Base-by-base conservation (phyloP, 257 asterid species). In the Penstemon davidsonii region DNA sequence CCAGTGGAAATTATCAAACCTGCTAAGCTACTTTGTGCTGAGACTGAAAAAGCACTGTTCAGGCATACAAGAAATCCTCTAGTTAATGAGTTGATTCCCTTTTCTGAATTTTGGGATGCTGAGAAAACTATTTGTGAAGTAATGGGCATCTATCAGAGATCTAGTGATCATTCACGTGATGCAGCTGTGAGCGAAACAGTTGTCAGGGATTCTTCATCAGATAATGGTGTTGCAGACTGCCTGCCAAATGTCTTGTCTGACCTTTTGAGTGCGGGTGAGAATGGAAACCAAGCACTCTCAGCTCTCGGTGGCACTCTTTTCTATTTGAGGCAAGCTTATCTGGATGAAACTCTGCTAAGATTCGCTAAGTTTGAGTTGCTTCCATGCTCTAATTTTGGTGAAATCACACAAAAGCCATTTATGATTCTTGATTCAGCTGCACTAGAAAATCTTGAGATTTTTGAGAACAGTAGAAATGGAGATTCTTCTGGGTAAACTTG, bases 351-450 rank as follows among this genome's bases (percentile, higher is more conserved):
- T 68, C 85, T 93, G 52, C 89, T 93, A 75, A 84, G 86, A 79
- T 93, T 84, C 76, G 97, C 97, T 4, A 86, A 87, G 78, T 90
- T 85, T 79, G 96, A 93, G 85, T 73, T 82, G 85, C 95, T 93
- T 72, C 96, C 97, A 7, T 84, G 82, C 81, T 88, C 96, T 71
- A 88, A 85, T 44, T 76, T 84, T 73, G 86, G 90, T 61, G 87
- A 81, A 69, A 73, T 87, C 63, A 65, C 81, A 67, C 84, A 71
- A 73, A 87, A 87, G 75, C 84, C 89, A 62, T 84, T 86, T 61
- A 88, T 90, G 99, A 79, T 90, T 79, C 92, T 93, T 73, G 99
- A 93, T 75, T 92, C 99, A 43, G 88, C 96, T 77, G 97, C 99
- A 42, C 64, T 90, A 69, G 97, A 90, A 82, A 93, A 88, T 79